Conservation (phyloP, 1,139 yeast species). For the Nematodospora anomalae region DNA sequence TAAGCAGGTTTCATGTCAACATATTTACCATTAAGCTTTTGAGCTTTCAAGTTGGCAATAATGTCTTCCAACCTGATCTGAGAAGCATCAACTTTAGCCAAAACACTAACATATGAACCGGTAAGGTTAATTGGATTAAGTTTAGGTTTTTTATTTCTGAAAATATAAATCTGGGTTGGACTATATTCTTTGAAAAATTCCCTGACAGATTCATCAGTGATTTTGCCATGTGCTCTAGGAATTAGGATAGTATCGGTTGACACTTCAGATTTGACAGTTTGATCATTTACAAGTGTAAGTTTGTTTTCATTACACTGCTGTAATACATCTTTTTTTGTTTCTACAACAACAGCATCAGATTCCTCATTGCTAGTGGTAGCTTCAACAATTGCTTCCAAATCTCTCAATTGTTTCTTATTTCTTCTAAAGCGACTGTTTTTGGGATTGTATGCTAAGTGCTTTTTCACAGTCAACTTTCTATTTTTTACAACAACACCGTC, state of each 20-base stretch:
- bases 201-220: constrained; percentile 43
- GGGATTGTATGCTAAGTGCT: constrained; percentile 43
- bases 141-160: constrained; percentile 26
- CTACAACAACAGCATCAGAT: background rate
- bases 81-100: constrained; percentile 48
- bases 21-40: constrained; percentile 30
- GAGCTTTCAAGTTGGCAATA: constrained; percentile 32
- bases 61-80: constrained; percentile 45
- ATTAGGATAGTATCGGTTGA: constrained; percentile 56
- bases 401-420: background rate
- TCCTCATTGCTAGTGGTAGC: constrained; percentile 1
- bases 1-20: constrained; percentile 42
- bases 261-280: constrained; percentile 6
- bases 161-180: constrained; percentile 50
- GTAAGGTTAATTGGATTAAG: constrained; percentile 15
- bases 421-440: constrained; percentile 12
- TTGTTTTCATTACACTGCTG: constrained; percentile 10
- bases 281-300: constrained; percentile 4
- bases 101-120: constrained; percentile 44
- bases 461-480: constrained; percentile 36
- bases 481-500: constrained; percentile 42
- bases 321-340: background rate
- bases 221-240: constrained; percentile 40
- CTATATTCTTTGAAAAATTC: constrained; percentile 43
- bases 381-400: background rate